Conservation (phyloP, 2,329 filamentous ascomycete genomes). For the Albophoma yamanashiensis region DNA sequence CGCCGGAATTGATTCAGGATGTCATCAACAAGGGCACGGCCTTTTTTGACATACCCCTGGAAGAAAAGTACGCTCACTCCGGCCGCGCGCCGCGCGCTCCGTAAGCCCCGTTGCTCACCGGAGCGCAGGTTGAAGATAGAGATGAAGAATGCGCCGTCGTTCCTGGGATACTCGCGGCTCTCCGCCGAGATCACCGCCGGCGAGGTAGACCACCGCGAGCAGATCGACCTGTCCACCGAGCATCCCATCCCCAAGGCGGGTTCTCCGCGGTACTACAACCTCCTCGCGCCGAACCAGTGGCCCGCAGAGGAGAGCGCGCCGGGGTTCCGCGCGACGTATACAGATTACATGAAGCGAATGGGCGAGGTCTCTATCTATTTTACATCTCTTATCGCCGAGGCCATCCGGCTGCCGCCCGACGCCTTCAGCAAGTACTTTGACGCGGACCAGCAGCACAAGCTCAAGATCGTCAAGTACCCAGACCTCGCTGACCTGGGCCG, state of each 20-base stretch:
- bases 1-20: constrained; percentile 49
- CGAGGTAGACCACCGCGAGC: constrained; percentile 69
- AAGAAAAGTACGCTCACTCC: constrained; percentile 53
- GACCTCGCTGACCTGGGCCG: constrained; percentile 52
- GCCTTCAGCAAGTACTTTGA: constrained; percentile 78
- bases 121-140: constrained; percentile 48
- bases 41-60: constrained; percentile 67
- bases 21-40: constrained; percentile 58
- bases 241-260: constrained; percentile 52
- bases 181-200: constrained; percentile 63
- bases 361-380: constrained; percentile 60
- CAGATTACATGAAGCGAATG: constrained; percentile 71
- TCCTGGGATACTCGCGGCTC: constrained; percentile 58
- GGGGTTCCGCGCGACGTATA: constrained; percentile 55
- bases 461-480: constrained; percentile 84
- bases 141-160: constrained; percentile 64
- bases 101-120: not conserved
- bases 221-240: constrained; percentile 76
- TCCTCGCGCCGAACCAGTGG: constrained; percentile 74
- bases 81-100: not conserved
- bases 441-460: constrained; percentile 65
- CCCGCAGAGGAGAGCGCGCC: constrained; percentile 54
- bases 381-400: constrained; percentile 72
- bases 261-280: constrained; percentile 62
- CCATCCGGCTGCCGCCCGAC: constrained; percentile 56